Evolutionary conservation across 352 stramenopile genomes (phyloP), one percentile per base, ranked within the genome.

Genomic region (Phytophthora tubulina): DNA sequence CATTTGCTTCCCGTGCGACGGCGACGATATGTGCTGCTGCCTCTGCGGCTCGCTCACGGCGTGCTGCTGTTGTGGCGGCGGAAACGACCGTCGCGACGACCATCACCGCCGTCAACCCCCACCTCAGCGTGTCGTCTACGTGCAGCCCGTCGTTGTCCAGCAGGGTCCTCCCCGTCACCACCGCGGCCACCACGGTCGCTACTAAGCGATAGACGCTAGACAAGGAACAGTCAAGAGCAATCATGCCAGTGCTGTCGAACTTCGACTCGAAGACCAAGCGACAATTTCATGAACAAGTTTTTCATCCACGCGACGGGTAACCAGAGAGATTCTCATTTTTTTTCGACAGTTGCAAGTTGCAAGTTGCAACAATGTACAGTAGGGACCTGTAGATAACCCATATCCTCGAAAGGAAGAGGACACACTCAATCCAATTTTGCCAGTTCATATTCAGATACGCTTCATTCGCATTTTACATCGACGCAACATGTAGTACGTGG

Each of bases 121-220:
- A 4, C 53, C 50, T 6, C 75, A 61, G 15, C 63, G 51, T 39
- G 67, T 75, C 21, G 66, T 83, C 38, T 82, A 82, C 38, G 76
- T 84, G 38, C 71, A 82, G 38, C 76, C 76, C 6, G 76, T 84
- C 3, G 62, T 73, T 17, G 74, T 84, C 33, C 61, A 72, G 11
- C 32, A 66, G 45, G 63, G 68, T 15, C 54, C 58, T 17, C 63
- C 67, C 6, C 60, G 42, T 39, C 49, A 36, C 45, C 60, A 63
- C 30, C 58, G 61, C 52, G 41, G 49, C 30, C 55, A 59, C 27
- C 59, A 67, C 44, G 57, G 57, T 32, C 49, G 62, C 27, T 70
- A 69, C 27, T 68, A 70, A 52, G 27, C 7, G 35, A 9, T 6
- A 41, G 32, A 58, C 33, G 17, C 15, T 58, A 58, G 33, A 45